These are phyloP conservation scores for Ceriops decandra DNA, from an alignment of 345 rosid genomes.

Conservation along the genomic window DNA sequence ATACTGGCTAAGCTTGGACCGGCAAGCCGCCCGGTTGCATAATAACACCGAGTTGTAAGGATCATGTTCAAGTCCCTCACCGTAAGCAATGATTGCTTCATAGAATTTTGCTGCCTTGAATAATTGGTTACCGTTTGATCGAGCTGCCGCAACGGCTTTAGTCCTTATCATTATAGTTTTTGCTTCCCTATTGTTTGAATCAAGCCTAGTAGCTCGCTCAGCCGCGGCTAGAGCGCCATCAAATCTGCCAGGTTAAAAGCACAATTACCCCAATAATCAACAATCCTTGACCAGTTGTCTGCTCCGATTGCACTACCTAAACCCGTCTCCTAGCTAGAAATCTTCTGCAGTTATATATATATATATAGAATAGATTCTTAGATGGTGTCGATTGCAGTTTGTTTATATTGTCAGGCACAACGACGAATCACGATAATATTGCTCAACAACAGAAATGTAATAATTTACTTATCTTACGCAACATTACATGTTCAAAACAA, in stretches of 20 bases:
- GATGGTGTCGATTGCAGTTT: no score
- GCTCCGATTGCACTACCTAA: no score
- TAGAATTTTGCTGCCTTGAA: conserved; percentile 49
- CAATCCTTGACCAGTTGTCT: no score
- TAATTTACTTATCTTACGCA: no score
- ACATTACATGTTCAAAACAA: no score
- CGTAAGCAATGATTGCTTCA: conserved; percentile 58
- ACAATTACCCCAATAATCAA: not conserved
- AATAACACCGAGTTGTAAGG: conserved; percentile 68
- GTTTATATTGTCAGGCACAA: no score
- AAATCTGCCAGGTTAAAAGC: conserved; percentile 25
- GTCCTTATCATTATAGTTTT: conserved; percentile 39
- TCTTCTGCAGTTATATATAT: no score
- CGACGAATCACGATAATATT: no score
- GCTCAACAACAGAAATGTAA: no score
- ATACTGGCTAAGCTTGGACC: conserved; percentile 54
- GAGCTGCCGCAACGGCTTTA: conserved; percentile 51
- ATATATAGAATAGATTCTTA: no score
- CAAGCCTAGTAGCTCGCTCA: conserved; percentile 64
- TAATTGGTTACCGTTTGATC: conserved; percentile 65
- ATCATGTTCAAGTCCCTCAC: conserved; percentile 74
- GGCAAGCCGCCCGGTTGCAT: conserved; percentile 85
- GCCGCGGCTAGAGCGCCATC: conserved; percentile 64
- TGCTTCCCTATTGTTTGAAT: conserved; percentile 66
- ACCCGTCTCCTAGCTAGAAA: no score